Percentiles rank a stretch among this genome's conserved stretches.
Evolutionary conservation across 2,329 filamentous ascomycete species (phyloP).

Genomic region (Fusarium multiceps): DNA sequence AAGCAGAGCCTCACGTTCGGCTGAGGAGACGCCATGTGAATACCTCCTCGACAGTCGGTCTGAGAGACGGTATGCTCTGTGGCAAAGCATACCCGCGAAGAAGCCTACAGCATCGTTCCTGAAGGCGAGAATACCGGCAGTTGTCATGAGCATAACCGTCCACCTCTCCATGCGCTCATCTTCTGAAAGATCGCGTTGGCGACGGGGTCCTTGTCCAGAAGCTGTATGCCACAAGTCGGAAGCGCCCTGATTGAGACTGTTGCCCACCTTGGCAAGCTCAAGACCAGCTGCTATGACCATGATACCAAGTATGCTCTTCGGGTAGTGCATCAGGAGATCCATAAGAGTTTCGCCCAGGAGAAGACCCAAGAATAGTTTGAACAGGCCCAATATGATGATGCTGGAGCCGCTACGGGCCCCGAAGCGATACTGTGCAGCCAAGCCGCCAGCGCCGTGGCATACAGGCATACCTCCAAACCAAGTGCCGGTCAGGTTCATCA

Average conservation of each 20-base stretch:
- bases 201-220: slow-evolving; percentile 56
- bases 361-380: slow-evolving; percentile 82
- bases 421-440: slow-evolving; percentile 92
- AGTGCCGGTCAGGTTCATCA: slow-evolving; percentile 85
- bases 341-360: slow-evolving; percentile 80
- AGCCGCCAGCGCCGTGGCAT: slow-evolving; percentile 90
- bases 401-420: slow-evolving; percentile 89
- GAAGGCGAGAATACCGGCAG: slow-evolving; percentile 84
- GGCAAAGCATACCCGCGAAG: slow-evolving; percentile 81
- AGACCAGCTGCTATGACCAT: slow-evolving; percentile 92
- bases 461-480: slow-evolving; percentile 97
- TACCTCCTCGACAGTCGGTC: slow-evolving; percentile 57
- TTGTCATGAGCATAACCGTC: slow-evolving; percentile 91
- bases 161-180: slow-evolving; percentile 79
- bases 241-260: slow-evolving; percentile 81
- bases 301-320: slow-evolving; percentile 80
- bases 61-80: slow-evolving; percentile 71
- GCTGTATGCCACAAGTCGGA: slow-evolving; percentile 67
- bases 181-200: slow-evolving; percentile 67
- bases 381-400: slow-evolving; percentile 79
- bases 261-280: slow-evolving; percentile 86
- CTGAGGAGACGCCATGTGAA: slow-evolving; percentile 31
- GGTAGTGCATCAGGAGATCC: slow-evolving; percentile 76
- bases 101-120: slow-evolving; percentile 93
- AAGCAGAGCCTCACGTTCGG: slow-evolving; percentile 49